Conservation (phyloP, 202 grass and related monocot genomes). For the Musa balbisiana region DNA sequence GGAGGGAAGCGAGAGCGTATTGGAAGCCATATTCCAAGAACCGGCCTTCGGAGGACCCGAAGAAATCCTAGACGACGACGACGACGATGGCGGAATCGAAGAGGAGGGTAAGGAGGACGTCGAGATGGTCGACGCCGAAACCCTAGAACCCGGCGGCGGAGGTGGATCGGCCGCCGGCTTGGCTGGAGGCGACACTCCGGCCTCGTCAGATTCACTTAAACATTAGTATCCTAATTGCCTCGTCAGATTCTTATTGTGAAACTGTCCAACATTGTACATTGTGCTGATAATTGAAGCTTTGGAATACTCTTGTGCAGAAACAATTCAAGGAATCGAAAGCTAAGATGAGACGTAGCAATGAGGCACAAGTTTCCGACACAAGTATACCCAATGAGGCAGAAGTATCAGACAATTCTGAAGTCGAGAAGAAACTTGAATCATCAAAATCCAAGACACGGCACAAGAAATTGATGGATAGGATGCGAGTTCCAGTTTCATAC, state of each 20-base stretch:
- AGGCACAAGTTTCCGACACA: neutral
- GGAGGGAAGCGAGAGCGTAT: constrained; percentile 34
- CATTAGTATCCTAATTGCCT: neutral
- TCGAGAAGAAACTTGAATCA: constrained; percentile 21
- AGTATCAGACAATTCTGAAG: constrained; percentile 32
- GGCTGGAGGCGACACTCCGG: neutral
- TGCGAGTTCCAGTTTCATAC: constrained; percentile 68
- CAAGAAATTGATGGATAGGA: constrained; percentile 57
- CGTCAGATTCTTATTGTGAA: neutral
- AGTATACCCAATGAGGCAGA: constrained; percentile 42
- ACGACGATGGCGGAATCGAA: constrained; percentile 28
- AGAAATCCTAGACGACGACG: neutral
- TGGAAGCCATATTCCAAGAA: constrained; percentile 14
- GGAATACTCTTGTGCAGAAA: constrained; percentile 46
- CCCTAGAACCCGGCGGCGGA: constrained; percentile 20
- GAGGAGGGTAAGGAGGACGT: constrained; percentile 39
- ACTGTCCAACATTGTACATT: neutral
- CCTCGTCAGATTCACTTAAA: neutral
- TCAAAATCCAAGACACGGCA: constrained; percentile 30
- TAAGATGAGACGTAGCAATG: constrained; percentile 35
- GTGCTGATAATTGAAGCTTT: neutral
- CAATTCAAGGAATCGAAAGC: constrained; percentile 50
- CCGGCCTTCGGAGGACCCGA: neutral
- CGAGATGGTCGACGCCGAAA: constrained; percentile 70
- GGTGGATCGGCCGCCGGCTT: neutral